Base-by-base conservation (phyloP, 2,329 filamentous ascomycete genomes). In the Xylariaceae sp. region DNA sequence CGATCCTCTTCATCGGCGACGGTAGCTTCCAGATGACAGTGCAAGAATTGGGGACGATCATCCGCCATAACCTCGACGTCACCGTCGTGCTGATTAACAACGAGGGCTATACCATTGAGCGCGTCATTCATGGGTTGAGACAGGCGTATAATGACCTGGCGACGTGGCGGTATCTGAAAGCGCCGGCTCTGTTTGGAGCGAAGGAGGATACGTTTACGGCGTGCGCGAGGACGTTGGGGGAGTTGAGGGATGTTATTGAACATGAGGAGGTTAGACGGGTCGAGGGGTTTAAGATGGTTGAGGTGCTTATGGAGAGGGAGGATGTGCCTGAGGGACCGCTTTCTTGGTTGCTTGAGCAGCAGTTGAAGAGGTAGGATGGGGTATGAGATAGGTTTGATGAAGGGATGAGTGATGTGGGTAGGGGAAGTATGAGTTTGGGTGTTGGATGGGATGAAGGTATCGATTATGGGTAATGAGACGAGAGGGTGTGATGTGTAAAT, bases 21-120 rank as follows among this genome's bases (percentile, higher is more conserved):
- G 86, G 85, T 2, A 85, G 83, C 62, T 79, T 88, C 60, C 82
- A 87, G 63, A 81, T 88, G 73, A 88, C 85, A 0, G 84, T 80
- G 0, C 86, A 89, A 68, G 85, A 88, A 63, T 73, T 89, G 2
- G 80, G 81, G 9, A 86, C 83, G 1, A 87, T 88, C 65, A 82
- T 88, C 64, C 75, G 75, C 13, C 75, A 81, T 57, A 74, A 77
- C 2, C 73, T 83, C 18, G 74, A 81, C 44, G 75, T 80, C 2
- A 73, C 77, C 2, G 72, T 80, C 17, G 77, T 86, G 60, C 67
- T 85, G 7, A 78, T 85, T 64, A 85, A 85, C 65, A 86, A 85
- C 57, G 76, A 80, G 34, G 82, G 82, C 0, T 85, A 85, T 64
- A 83, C 82, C 0, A 82, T 85, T 53, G 82, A 85, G 72, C 73